phyloP scores from a whole-genome alignment of 768 basidiomycete genomes.

The Mycena pura region DNA sequence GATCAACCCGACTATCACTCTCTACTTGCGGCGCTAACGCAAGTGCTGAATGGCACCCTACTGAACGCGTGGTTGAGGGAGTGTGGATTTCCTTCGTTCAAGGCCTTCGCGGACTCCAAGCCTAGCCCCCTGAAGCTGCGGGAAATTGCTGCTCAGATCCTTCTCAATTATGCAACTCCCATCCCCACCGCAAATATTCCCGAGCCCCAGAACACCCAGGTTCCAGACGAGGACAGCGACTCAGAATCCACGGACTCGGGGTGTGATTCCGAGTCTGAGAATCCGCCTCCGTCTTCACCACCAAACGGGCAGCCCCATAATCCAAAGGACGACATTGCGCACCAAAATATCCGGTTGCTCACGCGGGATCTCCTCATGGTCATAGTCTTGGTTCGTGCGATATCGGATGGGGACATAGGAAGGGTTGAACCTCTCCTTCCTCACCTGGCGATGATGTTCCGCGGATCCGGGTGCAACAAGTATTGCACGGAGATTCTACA shows the following conservation, averaged over 20 bases:
- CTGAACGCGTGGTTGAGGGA: constrained; percentile 27
- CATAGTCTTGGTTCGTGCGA: constrained; percentile 11
- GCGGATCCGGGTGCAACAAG: too few relatives aligned
- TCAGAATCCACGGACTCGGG: background rate
- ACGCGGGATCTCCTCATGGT: constrained; percentile 24
- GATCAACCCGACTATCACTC: too few relatives aligned
- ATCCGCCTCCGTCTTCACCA: background rate
- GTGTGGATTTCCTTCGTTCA: constrained; percentile 7
- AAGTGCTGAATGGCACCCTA: constrained; percentile 25
- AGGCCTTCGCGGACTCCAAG: constrained; percentile 20
- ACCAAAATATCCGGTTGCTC: constrained; percentile 21
- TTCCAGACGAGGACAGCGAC: too few relatives aligned
- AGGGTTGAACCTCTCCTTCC: constrained; percentile 30
- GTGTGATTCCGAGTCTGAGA: background rate
- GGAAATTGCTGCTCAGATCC: constrained; percentile 14
- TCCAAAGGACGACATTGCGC: background rate
- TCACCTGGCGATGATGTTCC: constrained; percentile 23
- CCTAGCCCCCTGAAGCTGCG: constrained; percentile 26
- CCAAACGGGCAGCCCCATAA: background rate
- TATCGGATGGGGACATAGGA: too few relatives aligned
- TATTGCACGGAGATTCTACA: too few relatives aligned
- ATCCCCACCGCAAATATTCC: background rate
- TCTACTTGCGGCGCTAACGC: constrained; percentile 13
- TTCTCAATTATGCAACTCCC: constrained; percentile 13
- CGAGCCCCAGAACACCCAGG: background rate